Conservation (phyloP, 2,329 filamentous ascomycete genomes). For the Ilyonectria sp. region DNA sequence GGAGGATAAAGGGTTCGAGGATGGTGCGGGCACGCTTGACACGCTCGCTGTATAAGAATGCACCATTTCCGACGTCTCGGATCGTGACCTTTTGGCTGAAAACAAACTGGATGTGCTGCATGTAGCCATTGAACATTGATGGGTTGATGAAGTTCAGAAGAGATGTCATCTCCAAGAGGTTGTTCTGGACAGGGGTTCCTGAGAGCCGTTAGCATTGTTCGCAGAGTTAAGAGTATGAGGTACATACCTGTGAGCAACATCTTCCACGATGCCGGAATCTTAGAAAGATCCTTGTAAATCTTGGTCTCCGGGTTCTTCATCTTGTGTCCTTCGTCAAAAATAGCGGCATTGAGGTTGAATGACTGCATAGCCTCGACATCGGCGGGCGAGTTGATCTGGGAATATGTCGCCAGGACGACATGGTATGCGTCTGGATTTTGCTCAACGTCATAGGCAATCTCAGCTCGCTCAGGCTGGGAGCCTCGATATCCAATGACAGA, state of each 20-base stretch:
- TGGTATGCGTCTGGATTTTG: slow-evolving; percentile 76
- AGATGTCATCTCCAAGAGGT: slow-evolving; percentile 91
- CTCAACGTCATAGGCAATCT: slow-evolving; percentile 77
- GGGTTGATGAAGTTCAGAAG: slow-evolving; percentile 97
- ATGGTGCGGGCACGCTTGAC: slow-evolving; percentile 91
- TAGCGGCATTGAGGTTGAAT: slow-evolving; percentile 68
- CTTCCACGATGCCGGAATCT: slow-evolving; percentile 85
- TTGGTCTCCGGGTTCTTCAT: slow-evolving; percentile 91
- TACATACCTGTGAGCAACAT: slow-evolving; percentile 75
- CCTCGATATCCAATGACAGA: slow-evolving; percentile 81
- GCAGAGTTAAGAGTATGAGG: not conserved
- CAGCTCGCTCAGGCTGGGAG: slow-evolving; percentile 75
- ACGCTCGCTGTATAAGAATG: slow-evolving; percentile 88
- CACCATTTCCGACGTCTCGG: slow-evolving; percentile 83
- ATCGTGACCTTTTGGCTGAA: slow-evolving; percentile 95
- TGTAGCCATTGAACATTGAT: slow-evolving; percentile 81
- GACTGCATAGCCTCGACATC: slow-evolving; percentile 67
- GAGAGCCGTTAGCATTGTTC: slow-evolving; percentile 58
- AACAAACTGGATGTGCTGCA: slow-evolving; percentile 85
- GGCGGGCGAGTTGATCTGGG: slow-evolving; percentile 68
- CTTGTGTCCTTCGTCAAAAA: slow-evolving; percentile 96
- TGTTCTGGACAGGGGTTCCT: slow-evolving; percentile 95
- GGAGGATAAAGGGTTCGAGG: slow-evolving; percentile 94
- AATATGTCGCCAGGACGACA: slow-evolving; percentile 73
- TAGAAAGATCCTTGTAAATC: slow-evolving; percentile 83